Base-by-base conservation (phyloP, 1,284 basidiomycete species). In the Wallemia hederae region DNA sequence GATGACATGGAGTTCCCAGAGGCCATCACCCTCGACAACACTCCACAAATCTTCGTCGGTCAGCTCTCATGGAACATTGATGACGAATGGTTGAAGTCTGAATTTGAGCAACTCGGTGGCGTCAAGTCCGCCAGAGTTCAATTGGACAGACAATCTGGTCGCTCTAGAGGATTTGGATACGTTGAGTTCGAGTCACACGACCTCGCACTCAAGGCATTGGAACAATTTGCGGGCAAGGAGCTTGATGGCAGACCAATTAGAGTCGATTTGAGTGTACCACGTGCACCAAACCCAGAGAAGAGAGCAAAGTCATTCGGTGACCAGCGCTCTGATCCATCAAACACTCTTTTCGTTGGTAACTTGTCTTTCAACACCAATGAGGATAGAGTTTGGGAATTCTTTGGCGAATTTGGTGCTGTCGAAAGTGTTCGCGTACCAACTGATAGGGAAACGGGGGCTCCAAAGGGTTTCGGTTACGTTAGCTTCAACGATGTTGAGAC, bases 381-480 rank as follows among this genome's bases (percentile, higher is more conserved):
- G 73, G 89, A 96, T 70, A 73, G 77, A 27, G 74, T 98, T 55
- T 97, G 91, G 89, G 82, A 86, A 71, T 77, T 81, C 64, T 99
- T 98, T 72, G 81, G 80, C 65, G 87, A 90, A 69, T 83, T 82
- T 70, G 91, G 91, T 60, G 81, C 84, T 64, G 80, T 96, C 60
- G 84, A 86, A 72, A 83, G 76, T 66, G 88, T 98, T 59, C 80
- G 91, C 64, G 74, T 98, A 61, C 90, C 91, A 27, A 97, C 90
- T 60, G 91, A 98, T 71, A 78, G 85, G 63, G 94, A 98, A 62
- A 79, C 84, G 2, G 90, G 88, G 58, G 78, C 78, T 64, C 82
- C 87, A 62, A 98, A 97, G 74, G 94, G 94, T 67, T 98, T 92
- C 72, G 94, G 82, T 58, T 98, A 98, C 73, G 85, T 97, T 69